phyloP scores from a whole-genome alignment of 2,329 filamentous ascomycete species.

The Fusarium bactridioides region DNA sequence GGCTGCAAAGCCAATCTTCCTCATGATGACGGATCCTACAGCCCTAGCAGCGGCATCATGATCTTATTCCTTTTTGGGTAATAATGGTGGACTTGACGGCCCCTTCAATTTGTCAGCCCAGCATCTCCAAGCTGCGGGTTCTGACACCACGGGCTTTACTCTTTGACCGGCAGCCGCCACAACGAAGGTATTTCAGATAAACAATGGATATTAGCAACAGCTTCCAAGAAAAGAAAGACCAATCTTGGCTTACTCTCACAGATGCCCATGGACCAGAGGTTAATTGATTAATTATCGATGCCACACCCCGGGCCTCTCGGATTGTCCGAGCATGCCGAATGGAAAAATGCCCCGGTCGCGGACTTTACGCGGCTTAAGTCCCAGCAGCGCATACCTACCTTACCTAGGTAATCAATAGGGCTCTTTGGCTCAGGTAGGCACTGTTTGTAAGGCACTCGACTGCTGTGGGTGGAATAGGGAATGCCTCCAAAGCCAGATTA shows the following conservation, averaged over 20 bases:
- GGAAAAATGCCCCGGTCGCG: slow-evolving; percentile 25
- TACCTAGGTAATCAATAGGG: background rate
- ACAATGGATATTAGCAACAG: background rate
- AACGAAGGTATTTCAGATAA: background rate
- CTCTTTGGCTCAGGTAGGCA: background rate
- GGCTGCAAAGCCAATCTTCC: background rate
- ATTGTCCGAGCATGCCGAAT: slow-evolving; percentile 33
- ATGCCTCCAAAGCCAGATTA: background rate
- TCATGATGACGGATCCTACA: slow-evolving; percentile 17
- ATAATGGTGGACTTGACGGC: slow-evolving; percentile 10
- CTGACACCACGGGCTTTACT: background rate
- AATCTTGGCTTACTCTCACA: background rate
- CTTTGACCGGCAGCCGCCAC: background rate
- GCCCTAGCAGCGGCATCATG: slow-evolving; percentile 18
- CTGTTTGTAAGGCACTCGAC: background rate
- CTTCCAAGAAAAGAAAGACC: background rate
- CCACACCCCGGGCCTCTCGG: slow-evolving; percentile 31
- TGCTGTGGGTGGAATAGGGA: background rate
- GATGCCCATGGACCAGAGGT: background rate
- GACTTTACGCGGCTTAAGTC: slow-evolving; percentile 38
- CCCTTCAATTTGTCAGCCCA: slow-evolving; percentile 30
- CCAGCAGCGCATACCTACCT: slow-evolving; percentile 15
- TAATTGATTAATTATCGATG: slow-evolving; percentile 10
- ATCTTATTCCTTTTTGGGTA: slow-evolving; percentile 16
- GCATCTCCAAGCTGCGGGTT: background rate